Conservation (phyloP, 768 basidiomycete species). For the Coprinopsis sp. region DNA sequence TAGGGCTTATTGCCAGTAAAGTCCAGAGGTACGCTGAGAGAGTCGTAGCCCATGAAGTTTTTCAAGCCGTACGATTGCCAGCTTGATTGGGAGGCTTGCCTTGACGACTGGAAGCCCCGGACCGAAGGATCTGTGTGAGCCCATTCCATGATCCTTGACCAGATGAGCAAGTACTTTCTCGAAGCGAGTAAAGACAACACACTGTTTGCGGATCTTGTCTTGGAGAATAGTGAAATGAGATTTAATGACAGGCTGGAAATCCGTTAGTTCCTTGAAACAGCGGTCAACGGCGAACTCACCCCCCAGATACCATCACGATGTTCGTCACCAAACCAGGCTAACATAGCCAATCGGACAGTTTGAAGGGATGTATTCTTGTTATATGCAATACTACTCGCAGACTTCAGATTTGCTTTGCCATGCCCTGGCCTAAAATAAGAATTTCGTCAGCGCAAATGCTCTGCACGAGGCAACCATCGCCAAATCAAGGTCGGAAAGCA, state of each 20-base stretch:
- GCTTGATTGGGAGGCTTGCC: too few relatives aligned
- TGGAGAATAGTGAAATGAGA: slow-evolving; percentile 43
- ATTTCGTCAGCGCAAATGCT: neutral
- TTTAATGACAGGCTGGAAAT: slow-evolving; percentile 41
- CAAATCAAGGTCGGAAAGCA: neutral
- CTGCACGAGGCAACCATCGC: neutral
- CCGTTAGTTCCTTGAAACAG: slow-evolving; percentile 1
- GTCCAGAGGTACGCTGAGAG: too few relatives aligned
- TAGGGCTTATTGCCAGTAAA: too few relatives aligned
- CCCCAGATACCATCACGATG: slow-evolving; percentile 41
- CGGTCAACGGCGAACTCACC: slow-evolving; percentile 25
- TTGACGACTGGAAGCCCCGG: neutral
- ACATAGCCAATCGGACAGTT: slow-evolving; percentile 49
- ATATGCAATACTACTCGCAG: slow-evolving; percentile 36
- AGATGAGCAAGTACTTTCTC: neutral
- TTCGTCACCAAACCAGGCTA: slow-evolving; percentile 47
- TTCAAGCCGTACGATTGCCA: too few relatives aligned
- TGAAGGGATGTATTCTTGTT: slow-evolving; percentile 40
- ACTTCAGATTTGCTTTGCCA: slow-evolving; percentile 35
- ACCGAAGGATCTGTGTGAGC: neutral
- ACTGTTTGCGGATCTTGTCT: slow-evolving; percentile 40
- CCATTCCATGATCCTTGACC: slow-evolving; percentile 2
- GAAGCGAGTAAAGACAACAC: slow-evolving; percentile 18
- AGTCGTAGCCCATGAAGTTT: too few relatives aligned
- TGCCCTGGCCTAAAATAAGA: slow-evolving; percentile 38